Conservation (phyloP, 768 basidiomycete genomes). For the Suillus americanus region DNA sequence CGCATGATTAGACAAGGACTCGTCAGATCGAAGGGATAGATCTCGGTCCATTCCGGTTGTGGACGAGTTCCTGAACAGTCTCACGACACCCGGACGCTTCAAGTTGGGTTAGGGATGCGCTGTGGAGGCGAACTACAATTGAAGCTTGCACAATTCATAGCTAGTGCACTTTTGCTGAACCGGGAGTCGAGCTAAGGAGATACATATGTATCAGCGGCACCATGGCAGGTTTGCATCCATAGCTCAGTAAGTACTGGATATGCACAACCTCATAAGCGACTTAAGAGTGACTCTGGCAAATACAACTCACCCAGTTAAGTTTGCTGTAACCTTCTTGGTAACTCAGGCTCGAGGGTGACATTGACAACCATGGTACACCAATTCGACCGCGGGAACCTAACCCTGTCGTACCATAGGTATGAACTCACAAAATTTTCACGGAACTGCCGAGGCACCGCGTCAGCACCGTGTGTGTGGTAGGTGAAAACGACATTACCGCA, state of each 20-base stretch:
- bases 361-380: background rate
- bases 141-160: background rate
- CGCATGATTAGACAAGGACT: background rate
- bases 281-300: background rate
- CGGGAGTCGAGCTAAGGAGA: background rate
- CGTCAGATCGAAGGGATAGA: background rate
- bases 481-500: background rate
- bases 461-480: background rate
- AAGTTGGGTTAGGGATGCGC: background rate
- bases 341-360: background rate
- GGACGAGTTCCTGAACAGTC: background rate
- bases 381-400: background rate
- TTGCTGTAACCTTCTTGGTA: background rate
- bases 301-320: background rate
- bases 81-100: background rate
- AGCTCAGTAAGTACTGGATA: background rate
- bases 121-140: background rate
- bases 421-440: background rate
- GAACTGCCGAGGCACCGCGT: background rate
- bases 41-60: background rate
- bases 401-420: background rate
- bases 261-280: background rate
- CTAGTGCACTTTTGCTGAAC: background rate
- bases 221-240: background rate
- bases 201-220: background rate